Base-by-base conservation (phyloP, 2,329 filamentous ascomycete species). In the Neopestalotiopsis sp. region DNA sequence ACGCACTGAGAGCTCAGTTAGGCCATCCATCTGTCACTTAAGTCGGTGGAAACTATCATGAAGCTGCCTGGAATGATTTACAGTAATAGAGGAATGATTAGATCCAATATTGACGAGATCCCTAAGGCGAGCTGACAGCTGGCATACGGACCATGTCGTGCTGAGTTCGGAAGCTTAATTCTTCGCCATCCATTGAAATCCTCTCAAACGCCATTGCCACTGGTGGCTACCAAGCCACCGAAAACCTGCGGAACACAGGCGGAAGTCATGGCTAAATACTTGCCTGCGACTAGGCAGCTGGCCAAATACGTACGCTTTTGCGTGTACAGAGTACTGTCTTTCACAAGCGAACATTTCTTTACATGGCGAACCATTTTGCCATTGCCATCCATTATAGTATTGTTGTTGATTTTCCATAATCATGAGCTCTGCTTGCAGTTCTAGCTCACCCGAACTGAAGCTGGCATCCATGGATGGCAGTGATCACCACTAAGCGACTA, bases 161-260 rank as follows among this genome's bases (percentile, higher is more conserved):
- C 57, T 34, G 57, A 59, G 9, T 34, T 28, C 14, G 6, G 10
- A 30, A 24, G n/a, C 20, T 52, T 52, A 24, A 24, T 7, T 9
- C 49, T 24, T 65, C 34, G 62, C 38, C 62, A 49, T 28, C 62
- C 9, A 40, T 40, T 28, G 30, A 62, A 62, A 62, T 38, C 59
- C 59, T 38, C 17, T 40, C 28, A 20, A 28, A 62, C 20, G 34
- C 32, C 32, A 24, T 40, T 34, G 32, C 59, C 59, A 62, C 32
- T 62, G 57, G 45, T 9, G 17, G 32, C 30, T 62, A 62, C 59
- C 59, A 34, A 62, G 59, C 34, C 34, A 62, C 59, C 30, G 59
- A 40, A 30, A 24, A 13, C 9, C 4, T 14, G 40, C 24, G 38
- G 17, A 42, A 14, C 14, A 12, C 9, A 10, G 17, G 28, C 17